These are phyloP conservation scores for Clavariopsis aquatica DNA, from an alignment of 495 filamentous ascomycete species.

Conservation along the genomic window DNA sequence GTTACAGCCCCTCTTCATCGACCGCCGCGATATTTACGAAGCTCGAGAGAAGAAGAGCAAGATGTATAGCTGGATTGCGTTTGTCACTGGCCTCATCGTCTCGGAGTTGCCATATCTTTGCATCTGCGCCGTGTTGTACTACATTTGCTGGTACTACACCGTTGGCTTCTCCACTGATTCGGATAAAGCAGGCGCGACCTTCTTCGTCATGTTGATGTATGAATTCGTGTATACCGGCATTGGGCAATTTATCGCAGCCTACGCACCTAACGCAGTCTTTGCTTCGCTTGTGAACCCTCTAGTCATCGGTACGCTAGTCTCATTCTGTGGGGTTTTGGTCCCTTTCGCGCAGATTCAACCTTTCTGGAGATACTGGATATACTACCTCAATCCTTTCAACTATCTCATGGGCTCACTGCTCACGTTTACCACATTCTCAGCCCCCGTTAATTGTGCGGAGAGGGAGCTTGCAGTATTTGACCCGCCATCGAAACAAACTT, in stretches of 20 bases:
- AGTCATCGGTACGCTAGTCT: constrained; percentile 54
- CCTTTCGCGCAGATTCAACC: constrained; percentile 61
- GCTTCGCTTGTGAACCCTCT: constrained; percentile 58
- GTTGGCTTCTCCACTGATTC: constrained; percentile 52
- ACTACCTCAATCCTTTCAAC: constrained; percentile 68
- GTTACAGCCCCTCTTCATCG: constrained; percentile 30
- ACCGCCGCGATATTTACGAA: constrained; percentile 23
- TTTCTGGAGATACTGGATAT: constrained; percentile 81
- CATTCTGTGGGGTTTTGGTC: constrained; percentile 60
- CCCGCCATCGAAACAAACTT: constrained; percentile 27
- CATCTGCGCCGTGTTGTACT: constrained; percentile 59
- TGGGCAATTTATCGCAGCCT: constrained; percentile 57
- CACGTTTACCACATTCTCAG: constrained; percentile 48
- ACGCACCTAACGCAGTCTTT: constrained; percentile 57
- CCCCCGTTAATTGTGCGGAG: constrained; percentile 32
- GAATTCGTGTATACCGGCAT: constrained; percentile 53
- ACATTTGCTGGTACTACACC: constrained; percentile 62
- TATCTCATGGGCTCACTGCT: constrained; percentile 56
- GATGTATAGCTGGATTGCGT: constrained; percentile 53
- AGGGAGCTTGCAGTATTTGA: constrained; percentile 34
- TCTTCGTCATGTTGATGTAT: constrained; percentile 53
- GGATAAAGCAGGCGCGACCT: constrained; percentile 48
- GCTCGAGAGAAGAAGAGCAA: constrained; percentile 37
- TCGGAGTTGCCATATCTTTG: constrained; percentile 63
- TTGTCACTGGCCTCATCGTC: constrained; percentile 44